Evolutionary conservation across 441 rosid species (phyloP).

Genomic region (Kokia cookei): DNA sequence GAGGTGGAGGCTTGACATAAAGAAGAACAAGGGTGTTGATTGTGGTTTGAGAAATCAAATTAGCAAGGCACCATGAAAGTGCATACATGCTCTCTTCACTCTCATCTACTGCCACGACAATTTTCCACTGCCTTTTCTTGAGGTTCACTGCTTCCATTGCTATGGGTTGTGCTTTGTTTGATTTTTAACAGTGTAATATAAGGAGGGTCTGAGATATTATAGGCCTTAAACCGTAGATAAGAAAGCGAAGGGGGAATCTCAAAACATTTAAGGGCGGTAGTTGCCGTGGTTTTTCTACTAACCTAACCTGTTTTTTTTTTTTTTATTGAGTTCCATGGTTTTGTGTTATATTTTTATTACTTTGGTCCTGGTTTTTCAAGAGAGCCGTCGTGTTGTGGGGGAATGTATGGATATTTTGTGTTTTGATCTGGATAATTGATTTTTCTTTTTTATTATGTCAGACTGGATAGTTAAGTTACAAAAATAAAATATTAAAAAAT

Average conservation of each 20-base stretch:
- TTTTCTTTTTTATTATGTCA: no score
- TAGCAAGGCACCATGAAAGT: constrained; percentile 76
- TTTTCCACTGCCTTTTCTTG: constrained; percentile 30
- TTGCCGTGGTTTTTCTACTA: constrained; percentile 1
- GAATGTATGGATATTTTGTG: background rate
- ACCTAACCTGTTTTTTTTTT: background rate
- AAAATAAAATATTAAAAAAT: no score
- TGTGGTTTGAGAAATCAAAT: constrained; percentile 35
- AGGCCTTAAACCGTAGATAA: constrained; percentile 20
- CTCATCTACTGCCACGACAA: constrained; percentile 86
- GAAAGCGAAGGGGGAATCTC: background rate
- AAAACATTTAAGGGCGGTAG: background rate
- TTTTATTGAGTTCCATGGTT: background rate
- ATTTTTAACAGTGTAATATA: background rate
- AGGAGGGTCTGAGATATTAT: background rate
- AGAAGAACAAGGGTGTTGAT: constrained; percentile 52
- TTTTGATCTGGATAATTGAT: background rate
- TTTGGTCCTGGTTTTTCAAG: background rate
- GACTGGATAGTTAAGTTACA: no score
- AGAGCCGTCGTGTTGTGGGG: background rate
- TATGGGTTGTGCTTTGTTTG: background rate
- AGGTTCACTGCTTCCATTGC: constrained; percentile 25
- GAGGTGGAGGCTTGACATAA: constrained; percentile 75
- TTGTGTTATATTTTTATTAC: background rate
- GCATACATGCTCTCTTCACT: constrained; percentile 88